Percentiles rank a stretch among this genome's conserved stretches.
Evolutionary conservation across 495 filamentous ascomycete species (phyloP).

Genomic region (Aspergillus cristatus): DNA sequence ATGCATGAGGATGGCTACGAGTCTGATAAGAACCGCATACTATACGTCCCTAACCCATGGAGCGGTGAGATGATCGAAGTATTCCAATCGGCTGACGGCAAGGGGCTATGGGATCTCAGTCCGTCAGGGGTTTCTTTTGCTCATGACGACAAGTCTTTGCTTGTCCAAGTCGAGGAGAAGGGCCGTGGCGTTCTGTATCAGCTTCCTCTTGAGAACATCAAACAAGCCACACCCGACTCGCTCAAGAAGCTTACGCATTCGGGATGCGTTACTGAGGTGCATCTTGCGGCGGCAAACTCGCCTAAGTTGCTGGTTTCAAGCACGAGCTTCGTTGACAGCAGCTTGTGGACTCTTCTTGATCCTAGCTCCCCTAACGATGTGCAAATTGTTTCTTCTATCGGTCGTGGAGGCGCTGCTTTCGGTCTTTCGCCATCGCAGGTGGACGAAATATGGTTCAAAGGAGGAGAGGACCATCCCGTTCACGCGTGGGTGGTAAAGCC

Average conservation of each 20-base stretch:
- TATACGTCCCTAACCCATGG: slow-evolving; percentile 55
- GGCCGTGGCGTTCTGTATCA: slow-evolving; percentile 57
- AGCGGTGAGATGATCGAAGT: slow-evolving; percentile 50
- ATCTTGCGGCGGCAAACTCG: slow-evolving; percentile 38
- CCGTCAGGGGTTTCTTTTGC: slow-evolving; percentile 60
- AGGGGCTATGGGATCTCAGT: slow-evolving; percentile 58
- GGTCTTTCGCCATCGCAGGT: slow-evolving; percentile 54
- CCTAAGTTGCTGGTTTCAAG: slow-evolving; percentile 53
- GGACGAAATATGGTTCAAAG: slow-evolving; percentile 63
- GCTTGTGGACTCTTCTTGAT: slow-evolving; percentile 52
- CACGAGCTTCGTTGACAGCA: slow-evolving; percentile 60
- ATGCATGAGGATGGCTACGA: slow-evolving; percentile 82
- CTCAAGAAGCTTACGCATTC: slow-evolving; percentile 50
- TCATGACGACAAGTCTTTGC: slow-evolving; percentile 52
- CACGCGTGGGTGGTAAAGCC: slow-evolving; percentile 79
- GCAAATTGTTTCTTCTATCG: slow-evolving; percentile 52
- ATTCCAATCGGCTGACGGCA: slow-evolving; percentile 51
- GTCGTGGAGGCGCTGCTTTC: slow-evolving; percentile 58
- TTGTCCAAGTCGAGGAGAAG: slow-evolving; percentile 57
- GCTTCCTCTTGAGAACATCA: slow-evolving; percentile 43
- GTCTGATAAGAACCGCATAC: slow-evolving; percentile 72
- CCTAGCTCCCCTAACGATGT: slow-evolving; percentile 32
- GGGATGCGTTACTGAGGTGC: slow-evolving; percentile 52
- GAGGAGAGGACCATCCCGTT: slow-evolving; percentile 51
- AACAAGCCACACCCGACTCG: slow-evolving; percentile 38